Conservation (phyloP, 495 filamentous ascomycete genomes). For the Tricharina praecox region DNA sequence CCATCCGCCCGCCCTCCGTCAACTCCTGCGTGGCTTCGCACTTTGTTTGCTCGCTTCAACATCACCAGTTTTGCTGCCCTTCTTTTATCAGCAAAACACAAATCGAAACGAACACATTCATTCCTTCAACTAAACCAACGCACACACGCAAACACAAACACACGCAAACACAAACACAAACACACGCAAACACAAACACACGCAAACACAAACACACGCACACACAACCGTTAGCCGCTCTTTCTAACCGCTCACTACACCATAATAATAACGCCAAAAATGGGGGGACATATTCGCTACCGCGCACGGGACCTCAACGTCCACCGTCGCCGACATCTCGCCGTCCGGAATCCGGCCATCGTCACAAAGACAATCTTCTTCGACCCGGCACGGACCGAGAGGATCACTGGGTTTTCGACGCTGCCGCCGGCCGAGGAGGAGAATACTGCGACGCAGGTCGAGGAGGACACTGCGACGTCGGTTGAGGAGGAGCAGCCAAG, state of each 20-base stretch:
- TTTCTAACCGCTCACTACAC: too few species aligned
- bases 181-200: slow-evolving; percentile 6
- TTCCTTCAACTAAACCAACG: slow-evolving; percentile 13
- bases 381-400: neutral
- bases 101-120: slow-evolving; percentile 8
- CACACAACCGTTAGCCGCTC: too few species aligned
- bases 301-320: neutral
- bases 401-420: neutral
- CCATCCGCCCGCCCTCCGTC: neutral
- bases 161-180: slow-evolving; percentile 1
- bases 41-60: neutral
- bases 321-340: neutral
- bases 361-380: slow-evolving; percentile 3
- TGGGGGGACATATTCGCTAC: neutral
- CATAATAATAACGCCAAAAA: neutral
- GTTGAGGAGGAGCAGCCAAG: neutral
- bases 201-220: neutral
- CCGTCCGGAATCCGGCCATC: neutral
- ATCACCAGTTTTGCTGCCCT: slow-evolving; percentile 17
- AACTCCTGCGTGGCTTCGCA: neutral
- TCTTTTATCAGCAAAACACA: slow-evolving; percentile 27
- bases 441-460: too few species aligned
- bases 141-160: slow-evolving; percentile 5
- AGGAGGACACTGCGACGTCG: too few species aligned
- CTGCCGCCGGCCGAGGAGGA: neutral